Evolutionary conservation across 1,284 basidiomycete genomes (phyloP), one percentile per base, ranked within the genome.

Genomic region (Rhodotorula mucilaginosa): DNA sequence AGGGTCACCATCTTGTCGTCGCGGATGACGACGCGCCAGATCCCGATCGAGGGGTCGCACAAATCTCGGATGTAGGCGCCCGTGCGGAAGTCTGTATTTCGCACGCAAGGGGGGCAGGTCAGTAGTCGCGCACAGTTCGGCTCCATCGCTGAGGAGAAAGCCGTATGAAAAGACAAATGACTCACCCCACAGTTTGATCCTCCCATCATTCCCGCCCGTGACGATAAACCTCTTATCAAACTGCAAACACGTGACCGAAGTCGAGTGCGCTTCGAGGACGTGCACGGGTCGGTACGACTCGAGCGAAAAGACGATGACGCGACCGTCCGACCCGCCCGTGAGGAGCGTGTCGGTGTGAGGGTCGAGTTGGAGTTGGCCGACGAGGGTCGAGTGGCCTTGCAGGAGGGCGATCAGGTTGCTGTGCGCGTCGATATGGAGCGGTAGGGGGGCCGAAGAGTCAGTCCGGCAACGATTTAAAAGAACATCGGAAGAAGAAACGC

Each of bases 311-410:
- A 92, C 89, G 79, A 98, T 93, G 52, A 98, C 90, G 1, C 93
- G 88, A 1, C 96, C 96, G 79, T 97, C 95, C 1, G 93, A 93
- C 26, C 93, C 94, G 61, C 93, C 95, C 0, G 94, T 97, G 58
- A 90, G 89, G 67, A 98, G 88, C 44, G 90, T 83, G 75, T 84
- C 85, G 39, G 80, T 79, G 67, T 86, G 86, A 4, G 87, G 88
- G 23, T 76, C 71, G 61, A 99, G 86, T 80, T 97, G 94, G 34
- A 98, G 85, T 80, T 96, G 92, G 74, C 94, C 96, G 15, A 99
- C 93, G 64, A 98, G 89, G 4, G 92, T 90, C 0, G 93, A 95
- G 81, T 98, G 96, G 3, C 92, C 95, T 81, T 94, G 92, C 0
- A 98, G 86, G 16, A 96, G 85, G 6, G 93, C 93, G 10, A 91